phyloP scores from a whole-genome alignment of 306 rosid species.

The Prinsepia uniflora region DNA sequence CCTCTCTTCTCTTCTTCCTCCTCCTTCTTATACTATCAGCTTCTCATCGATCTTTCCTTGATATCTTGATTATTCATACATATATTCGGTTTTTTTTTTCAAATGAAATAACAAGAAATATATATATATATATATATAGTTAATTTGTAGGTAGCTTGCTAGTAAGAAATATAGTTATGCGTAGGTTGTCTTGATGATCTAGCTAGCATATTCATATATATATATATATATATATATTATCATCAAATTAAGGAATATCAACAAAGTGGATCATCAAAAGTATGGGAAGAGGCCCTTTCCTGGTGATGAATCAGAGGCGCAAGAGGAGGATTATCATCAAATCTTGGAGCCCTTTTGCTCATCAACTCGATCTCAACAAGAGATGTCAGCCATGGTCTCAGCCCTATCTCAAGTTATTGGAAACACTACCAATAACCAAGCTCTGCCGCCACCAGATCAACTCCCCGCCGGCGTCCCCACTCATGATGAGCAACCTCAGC shows the following conservation, averaged over 20 bases:
- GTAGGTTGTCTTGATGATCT: slow-evolving; percentile 3
- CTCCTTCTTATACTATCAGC: background rate
- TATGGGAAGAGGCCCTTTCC: slow-evolving; percentile 43
- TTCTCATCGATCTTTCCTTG: background rate
- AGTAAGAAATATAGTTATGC: background rate
- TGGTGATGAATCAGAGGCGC: slow-evolving; percentile 43
- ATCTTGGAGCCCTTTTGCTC: slow-evolving; percentile 50
- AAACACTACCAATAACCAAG: slow-evolving; percentile 18
- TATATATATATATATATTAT: background rate
- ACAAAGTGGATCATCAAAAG: slow-evolving; percentile 39
- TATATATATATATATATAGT: background rate
- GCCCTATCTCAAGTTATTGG: slow-evolving; percentile 69
- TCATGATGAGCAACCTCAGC: slow-evolving; percentile 32
- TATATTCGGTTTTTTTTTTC: background rate
- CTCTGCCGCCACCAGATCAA: background rate
- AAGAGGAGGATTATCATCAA: slow-evolving; percentile 31
- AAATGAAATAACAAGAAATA: background rate
- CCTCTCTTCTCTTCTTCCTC: background rate
- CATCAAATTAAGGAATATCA: background rate
- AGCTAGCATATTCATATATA: background rate
- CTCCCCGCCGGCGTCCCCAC: slow-evolving; percentile 1
- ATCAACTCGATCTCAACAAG: slow-evolving; percentile 61
- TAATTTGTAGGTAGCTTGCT: background rate
- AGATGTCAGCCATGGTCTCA: slow-evolving; percentile 64
- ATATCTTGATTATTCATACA: background rate